These are phyloP conservation scores for Amphicarpaea edgeworthii DNA, from an alignment of 306 rosid genomes.

Conservation along the genomic window DNA sequence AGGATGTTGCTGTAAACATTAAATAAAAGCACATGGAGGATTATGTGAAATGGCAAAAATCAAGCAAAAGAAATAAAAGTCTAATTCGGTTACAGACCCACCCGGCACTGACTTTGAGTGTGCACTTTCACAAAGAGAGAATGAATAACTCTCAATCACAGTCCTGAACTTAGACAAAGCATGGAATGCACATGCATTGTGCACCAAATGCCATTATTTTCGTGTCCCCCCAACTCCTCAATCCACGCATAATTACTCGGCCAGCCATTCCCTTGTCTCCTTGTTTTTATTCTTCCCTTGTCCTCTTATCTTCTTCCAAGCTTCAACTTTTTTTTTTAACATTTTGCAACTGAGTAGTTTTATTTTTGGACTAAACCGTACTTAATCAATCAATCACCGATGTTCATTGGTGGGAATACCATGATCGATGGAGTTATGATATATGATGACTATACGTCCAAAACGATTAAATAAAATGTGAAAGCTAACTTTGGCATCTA, in stretches of 20 bases:
- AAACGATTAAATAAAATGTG: constrained; percentile 25
- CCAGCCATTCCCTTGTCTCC: constrained; percentile 33
- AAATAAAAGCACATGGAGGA: no score
- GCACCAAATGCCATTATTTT: constrained; percentile 51
- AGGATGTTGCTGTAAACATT: no score
- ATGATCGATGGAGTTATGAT: constrained; percentile 8
- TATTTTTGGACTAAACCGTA: not conserved
- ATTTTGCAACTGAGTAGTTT: constrained; percentile 21
- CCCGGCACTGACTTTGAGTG: not conserved
- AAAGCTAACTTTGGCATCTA: constrained; percentile 28
- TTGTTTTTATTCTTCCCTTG: not conserved
- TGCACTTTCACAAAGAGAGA: not conserved
- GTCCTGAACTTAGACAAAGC: constrained; percentile 41
- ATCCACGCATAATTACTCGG: constrained; percentile 73
- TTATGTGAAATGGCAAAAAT: no score
- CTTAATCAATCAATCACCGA: constrained; percentile 30
- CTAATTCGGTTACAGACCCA: not conserved
- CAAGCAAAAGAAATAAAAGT: no score
- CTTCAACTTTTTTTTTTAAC: constrained; percentile 39
- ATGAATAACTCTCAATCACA: not conserved
- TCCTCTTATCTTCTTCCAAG: constrained; percentile 10
- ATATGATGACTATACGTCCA: not conserved
- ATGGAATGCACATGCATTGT: constrained; percentile 62
- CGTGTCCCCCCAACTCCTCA: constrained; percentile 75
- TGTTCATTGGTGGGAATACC: constrained; percentile 7